Evolutionary conservation across 1,139 yeast species (phyloP).

Genomic region (Groenewaldozyma auringiensis): DNA sequence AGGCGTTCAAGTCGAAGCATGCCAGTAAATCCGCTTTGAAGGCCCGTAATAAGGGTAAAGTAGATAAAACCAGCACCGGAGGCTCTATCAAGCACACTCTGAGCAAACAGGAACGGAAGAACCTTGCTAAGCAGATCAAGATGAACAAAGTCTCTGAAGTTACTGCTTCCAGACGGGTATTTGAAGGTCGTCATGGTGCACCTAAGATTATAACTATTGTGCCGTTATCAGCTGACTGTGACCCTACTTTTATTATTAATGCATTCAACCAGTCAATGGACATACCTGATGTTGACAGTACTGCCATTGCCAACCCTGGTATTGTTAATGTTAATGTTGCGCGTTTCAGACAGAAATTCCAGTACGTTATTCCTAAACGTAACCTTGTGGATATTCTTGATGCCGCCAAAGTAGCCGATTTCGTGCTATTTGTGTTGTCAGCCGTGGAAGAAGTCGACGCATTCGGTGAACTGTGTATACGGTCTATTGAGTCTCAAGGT

Average conservation of each 20-base stretch:
- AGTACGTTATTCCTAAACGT: constrained; percentile 58
- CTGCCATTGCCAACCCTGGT: constrained; percentile 32
- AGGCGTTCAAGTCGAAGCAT: constrained; percentile 85
- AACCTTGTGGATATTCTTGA: constrained; percentile 69
- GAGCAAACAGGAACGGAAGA: constrained; percentile 69
- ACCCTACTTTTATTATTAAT: constrained; percentile 50
- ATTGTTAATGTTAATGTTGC: constrained; percentile 35
- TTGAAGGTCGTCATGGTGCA: constrained; percentile 73
- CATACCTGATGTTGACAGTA: constrained; percentile 19
- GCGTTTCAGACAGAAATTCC: constrained; percentile 68
- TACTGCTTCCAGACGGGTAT: constrained; percentile 47
- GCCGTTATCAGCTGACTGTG: constrained; percentile 67
- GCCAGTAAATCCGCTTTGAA: constrained; percentile 85
- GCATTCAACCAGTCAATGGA: constrained; percentile 26
- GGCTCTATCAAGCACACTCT: constrained; percentile 34
- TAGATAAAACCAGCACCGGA: constrained; percentile 56
- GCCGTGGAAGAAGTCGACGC: constrained; percentile 77
- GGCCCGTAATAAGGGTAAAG: constrained; percentile 75
- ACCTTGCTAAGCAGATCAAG: constrained; percentile 70
- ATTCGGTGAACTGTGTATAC: constrained; percentile 80
- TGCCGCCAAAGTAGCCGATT: constrained; percentile 84
- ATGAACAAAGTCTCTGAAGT: constrained; percentile 55
- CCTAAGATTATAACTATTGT: constrained; percentile 78
- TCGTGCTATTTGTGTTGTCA: constrained; percentile 76
- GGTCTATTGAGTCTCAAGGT: constrained; percentile 90